A percentile compares a stretch with the other conserved stretches of the same genome.
These are phyloP conservation scores for Nelumbo lutea DNA, from an alignment of 164 flowering plant genomes.

Conservation along the genomic window DNA sequence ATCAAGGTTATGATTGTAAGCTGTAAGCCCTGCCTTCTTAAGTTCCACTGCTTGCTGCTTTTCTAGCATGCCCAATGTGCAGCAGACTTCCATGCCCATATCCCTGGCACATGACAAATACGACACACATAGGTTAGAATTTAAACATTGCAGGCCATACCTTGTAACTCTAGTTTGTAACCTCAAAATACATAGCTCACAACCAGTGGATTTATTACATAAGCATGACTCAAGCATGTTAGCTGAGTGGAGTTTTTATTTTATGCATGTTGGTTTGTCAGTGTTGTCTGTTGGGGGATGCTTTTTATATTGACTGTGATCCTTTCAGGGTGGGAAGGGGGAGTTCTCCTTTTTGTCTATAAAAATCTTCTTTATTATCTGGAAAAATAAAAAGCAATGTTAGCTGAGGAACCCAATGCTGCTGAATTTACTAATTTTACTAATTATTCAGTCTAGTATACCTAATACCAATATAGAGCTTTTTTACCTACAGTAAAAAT, in stretches of 20 bases:
- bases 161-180: not conserved
- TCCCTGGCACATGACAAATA: slow-evolving; percentile 35
- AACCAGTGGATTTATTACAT: not conserved
- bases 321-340: too few species aligned
- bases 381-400: too few species aligned
- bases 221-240: not conserved
- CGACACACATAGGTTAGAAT: not conserved
- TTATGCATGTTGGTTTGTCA: too few species aligned
- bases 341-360: too few species aligned
- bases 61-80: slow-evolving; percentile 98
- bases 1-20: slow-evolving; percentile 98
- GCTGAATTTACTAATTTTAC: too few species aligned
- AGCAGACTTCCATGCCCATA: slow-evolving; percentile 99
- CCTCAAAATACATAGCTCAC: not conserved
- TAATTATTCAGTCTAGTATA: too few species aligned
- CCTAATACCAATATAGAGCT: too few species aligned
- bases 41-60: slow-evolving; percentile 92
- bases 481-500: too few species aligned
- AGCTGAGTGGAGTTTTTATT: not conserved
- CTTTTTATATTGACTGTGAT: too few species aligned
- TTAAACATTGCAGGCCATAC: not conserved
- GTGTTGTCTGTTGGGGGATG: too few species aligned
- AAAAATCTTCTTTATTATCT: too few species aligned
- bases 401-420: too few species aligned
- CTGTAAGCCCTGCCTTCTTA: slow-evolving; percentile 95